A percentile compares a stretch with the other conserved stretches of the same genome.
phyloP scores from a whole-genome alignment of 2,329 filamentous ascomycete genomes.

The Xylariaceae sp. region DNA sequence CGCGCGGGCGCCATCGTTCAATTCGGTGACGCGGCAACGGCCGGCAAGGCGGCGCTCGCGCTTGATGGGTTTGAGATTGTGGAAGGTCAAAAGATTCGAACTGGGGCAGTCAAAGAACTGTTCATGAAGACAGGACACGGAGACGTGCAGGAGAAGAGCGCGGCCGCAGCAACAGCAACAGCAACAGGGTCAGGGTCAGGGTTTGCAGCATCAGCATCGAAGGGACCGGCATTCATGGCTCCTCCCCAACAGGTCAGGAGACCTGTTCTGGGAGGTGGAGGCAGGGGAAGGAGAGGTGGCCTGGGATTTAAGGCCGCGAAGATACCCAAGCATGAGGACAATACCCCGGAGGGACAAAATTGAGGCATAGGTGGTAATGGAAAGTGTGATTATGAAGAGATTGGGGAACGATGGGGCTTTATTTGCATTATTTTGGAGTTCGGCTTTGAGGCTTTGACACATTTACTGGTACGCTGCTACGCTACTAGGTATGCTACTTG shows the following conservation, averaged over 20 bases:
- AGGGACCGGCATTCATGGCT: slow-evolving; percentile 38
- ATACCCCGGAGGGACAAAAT: slow-evolving; percentile 4
- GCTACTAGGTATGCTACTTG: too few relatives aligned
- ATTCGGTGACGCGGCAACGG: slow-evolving; percentile 66
- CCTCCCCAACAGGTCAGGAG: slow-evolving; percentile 43
- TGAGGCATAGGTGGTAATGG: too few relatives aligned
- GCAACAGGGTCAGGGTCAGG: too few relatives aligned
- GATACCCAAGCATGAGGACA: slow-evolving; percentile 17
- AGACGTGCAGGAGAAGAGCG: slow-evolving; percentile 40
- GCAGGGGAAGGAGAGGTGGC: slow-evolving; percentile 27
- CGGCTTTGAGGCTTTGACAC: too few relatives aligned
- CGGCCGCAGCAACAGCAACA: slow-evolving; percentile 23
- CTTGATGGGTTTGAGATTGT: slow-evolving; percentile 56
- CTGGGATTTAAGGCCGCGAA: slow-evolving; percentile 39
- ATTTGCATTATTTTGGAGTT: too few relatives aligned
- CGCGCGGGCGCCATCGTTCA: slow-evolving; percentile 86
- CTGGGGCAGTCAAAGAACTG: slow-evolving; percentile 54
- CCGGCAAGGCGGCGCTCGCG: slow-evolving; percentile 67
- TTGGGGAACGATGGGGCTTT: too few relatives aligned
- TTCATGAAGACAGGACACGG: slow-evolving; percentile 45
- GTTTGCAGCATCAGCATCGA: slow-evolving; percentile 25
- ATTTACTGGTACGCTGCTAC: too few relatives aligned
- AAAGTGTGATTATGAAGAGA: too few relatives aligned
- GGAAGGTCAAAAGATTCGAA: slow-evolving; percentile 49
- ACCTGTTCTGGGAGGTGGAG: slow-evolving; percentile 38